Conservation (phyloP, 1,284 basidiomycete species). For the Tilletiaria anomala region DNA sequence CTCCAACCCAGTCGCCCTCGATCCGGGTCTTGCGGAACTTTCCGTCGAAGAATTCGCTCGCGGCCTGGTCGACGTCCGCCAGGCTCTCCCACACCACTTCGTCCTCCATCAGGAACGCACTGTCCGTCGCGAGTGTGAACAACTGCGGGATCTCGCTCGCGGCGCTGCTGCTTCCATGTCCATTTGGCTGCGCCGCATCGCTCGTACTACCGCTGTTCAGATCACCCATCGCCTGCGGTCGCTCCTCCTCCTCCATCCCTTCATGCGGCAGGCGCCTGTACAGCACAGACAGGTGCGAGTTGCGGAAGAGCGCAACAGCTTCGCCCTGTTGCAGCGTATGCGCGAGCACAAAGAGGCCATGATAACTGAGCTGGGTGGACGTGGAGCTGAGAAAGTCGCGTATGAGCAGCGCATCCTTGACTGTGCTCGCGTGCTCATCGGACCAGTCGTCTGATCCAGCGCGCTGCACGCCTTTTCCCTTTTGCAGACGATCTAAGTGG, state of each 20-base stretch:
- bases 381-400: slow-evolving; percentile 51
- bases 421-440: too few species aligned
- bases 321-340: slow-evolving; percentile 41
- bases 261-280: slow-evolving; percentile 43
- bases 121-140: slow-evolving; percentile 68
- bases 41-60: slow-evolving; percentile 18
- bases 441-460: too few species aligned
- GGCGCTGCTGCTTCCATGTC: background rate
- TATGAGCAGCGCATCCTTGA: too few species aligned
- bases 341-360: slow-evolving; percentile 48
- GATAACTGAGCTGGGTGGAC: slow-evolving; percentile 69
- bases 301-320: slow-evolving; percentile 68
- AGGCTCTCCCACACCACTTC: slow-evolving; percentile 73
- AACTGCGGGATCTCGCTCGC: slow-evolving; percentile 43
- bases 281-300: slow-evolving; percentile 72
- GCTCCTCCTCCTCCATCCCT: slow-evolving; percentile 2
- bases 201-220: background rate
- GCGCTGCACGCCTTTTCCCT: too few species aligned
- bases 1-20: too few species aligned
- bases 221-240: background rate
- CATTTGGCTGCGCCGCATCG: background rate
- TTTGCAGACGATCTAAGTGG: too few species aligned
- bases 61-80: slow-evolving; percentile 65
- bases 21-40: slow-evolving; percentile 12
- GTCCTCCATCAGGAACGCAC: slow-evolving; percentile 59